Base-by-base conservation (phyloP, 208 protist genomes). In the Porcisia deanei region DNA sequence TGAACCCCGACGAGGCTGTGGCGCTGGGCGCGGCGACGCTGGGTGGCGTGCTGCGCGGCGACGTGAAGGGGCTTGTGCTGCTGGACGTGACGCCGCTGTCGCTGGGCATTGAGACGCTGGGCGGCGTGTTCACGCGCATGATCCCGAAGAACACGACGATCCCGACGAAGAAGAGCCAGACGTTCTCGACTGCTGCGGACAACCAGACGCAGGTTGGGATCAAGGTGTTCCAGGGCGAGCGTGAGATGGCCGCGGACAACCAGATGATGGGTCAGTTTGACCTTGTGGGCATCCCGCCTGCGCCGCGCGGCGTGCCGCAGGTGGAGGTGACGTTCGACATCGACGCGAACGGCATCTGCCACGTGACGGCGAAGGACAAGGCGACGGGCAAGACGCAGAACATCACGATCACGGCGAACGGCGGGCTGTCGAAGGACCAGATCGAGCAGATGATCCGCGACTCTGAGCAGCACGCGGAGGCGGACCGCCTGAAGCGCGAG, bases 1-100 rank as follows among this genome's bases (percentile, higher is more conserved):
- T 99, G 71, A 99, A 99, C 89, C 99, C 99, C 16, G 99, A 99
- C 86, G 99, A 99, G 90, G 99, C 98, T 30, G 99, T 99, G n/a
- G 99, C 99, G 9, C 94, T 99, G 37, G 99, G 99, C 72, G 99
- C 99, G 25, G 99, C 99, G 70, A 99, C 99, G 75, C 98, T 99
- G 85, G 99, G 95, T 68, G 95, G 91, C 83, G 92, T 99, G 52
- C 78, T 99, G 14, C 84, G 88, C 16, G 94, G 92, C n/a, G n/a
- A n/a, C n/a, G n/a, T n/a, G 39, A 93, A 99, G 30, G 89, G 97
- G 98, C 47, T 85, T 99, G 22, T 2, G 81, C n/a, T n/a, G n/a
- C n/a, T 99, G 14, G 99, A 99, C 85, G 99, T 99, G 18, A 99
- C 98, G 4, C 99, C 99, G 55, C 90, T 99, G 14, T 99, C 99